Base-by-base conservation (phyloP, 805 yeast species). In the Candida fluviatilis region DNA sequence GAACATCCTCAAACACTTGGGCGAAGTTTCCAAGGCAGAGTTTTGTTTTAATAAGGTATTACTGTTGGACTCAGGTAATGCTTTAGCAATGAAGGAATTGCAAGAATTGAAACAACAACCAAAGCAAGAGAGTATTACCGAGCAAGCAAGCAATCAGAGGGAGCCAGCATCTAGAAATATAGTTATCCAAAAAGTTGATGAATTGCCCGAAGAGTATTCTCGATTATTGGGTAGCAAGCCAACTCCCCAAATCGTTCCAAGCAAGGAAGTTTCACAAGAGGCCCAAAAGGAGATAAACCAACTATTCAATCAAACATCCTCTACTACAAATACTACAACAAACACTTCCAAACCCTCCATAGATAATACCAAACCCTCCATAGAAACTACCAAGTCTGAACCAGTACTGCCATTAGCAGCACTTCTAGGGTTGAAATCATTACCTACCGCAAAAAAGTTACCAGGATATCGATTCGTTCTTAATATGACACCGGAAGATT, bases 51-150 rank as follows among this genome's bases (percentile, higher is more conserved):
- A 57, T 12, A 41, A 52, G 10, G 79, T 74, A 0, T 46, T 75
- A 18, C 36, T 43, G 11, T 19, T 72, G 2, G 81, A 76, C 32
- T 67, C 73, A 0, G 31, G 40, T 1, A 77, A 76, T 51, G 19
- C 40, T 4, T 50, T 62, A 16, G 71, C 77, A 2, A 33, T 40
- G n/a, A 48, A 50, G 1, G 78, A 69, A 39, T 50, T 73, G 23
- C 49, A 54, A 3, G 28, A 35, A 1, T 32, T 49, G 21, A 17
- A 17, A 3, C 29, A 32, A 18, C 17, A 35, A 21, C 30, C 7
- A n/a, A 11, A 17, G 15, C 15, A 34, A 14, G 25, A 29, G 19
- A 16, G 16, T 8, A n/a, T n/a, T 17, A 34, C 18, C 5, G 24
- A 19, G 3, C 28, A 31, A 32, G 28, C 39, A 15, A 19, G 27